Conservation (phyloP, 129 eudicot species). For the Heracleum sosnowskyi region DNA sequence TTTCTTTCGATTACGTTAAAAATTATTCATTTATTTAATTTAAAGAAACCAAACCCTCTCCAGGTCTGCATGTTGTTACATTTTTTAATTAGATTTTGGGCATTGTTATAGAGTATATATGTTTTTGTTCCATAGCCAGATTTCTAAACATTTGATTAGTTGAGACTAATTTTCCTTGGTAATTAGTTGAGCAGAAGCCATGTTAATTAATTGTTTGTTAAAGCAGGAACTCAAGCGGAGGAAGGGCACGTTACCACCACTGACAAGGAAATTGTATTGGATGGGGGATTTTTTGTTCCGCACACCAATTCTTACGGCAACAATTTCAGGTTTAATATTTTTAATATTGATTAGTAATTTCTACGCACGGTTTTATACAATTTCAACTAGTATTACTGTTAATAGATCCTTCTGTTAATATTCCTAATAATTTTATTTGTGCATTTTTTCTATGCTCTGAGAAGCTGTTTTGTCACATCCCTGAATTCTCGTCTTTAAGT, state of each 20-base stretch:
- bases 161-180: too few species aligned
- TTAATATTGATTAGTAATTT: neutral
- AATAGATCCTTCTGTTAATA: too few species aligned
- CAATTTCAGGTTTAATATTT: constrained; percentile 46
- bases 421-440: too few species aligned
- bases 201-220: neutral
- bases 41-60: neutral
- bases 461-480: constrained; percentile 69
- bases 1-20: neutral
- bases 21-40: neutral
- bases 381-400: neutral
- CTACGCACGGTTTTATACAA: neutral
- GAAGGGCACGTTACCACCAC: constrained; percentile 26
- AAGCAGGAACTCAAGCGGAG: constrained; percentile 39
- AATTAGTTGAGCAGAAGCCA: neutral
- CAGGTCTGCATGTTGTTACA: neutral
- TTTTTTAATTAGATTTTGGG: neutral
- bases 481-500: constrained; percentile 55
- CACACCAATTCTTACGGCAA: constrained; percentile 68
- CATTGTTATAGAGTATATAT: neutral
- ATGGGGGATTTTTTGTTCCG: constrained; percentile 67
- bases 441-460: constrained; percentile 52
- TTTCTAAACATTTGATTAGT: too few species aligned
- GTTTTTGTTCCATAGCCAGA: neutral
- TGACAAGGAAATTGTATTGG: constrained; percentile 43